Evolutionary conservation across 768 basidiomycete species (phyloP).

Genomic region (Mrakia blollopis): DNA sequence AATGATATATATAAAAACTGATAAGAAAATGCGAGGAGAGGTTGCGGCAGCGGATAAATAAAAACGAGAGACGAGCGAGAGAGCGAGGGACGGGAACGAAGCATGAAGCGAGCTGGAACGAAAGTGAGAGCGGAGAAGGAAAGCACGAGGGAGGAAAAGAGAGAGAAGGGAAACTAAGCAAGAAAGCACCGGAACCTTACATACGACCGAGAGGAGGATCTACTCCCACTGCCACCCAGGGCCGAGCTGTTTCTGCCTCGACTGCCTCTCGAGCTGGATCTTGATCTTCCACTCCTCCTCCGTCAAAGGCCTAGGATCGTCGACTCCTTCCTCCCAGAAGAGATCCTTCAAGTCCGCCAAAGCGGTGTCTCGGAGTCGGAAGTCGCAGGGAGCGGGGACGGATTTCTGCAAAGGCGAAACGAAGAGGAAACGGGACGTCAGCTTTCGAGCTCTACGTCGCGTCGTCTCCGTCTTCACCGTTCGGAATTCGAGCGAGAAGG

Average conservation of each 20-base stretch:
- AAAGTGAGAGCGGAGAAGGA: not conserved
- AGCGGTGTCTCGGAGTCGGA: not conserved
- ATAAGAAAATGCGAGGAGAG: too few relatives aligned
- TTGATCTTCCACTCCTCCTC: constrained; percentile 13
- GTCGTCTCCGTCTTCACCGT: too few relatives aligned
- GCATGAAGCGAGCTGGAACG: not conserved
- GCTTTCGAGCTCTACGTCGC: not conserved
- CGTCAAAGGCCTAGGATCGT: not conserved
- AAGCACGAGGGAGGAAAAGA: not conserved
- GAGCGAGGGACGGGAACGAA: not conserved
- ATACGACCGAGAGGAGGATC: not conserved
- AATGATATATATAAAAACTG: too few relatives aligned
- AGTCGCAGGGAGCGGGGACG: constrained; percentile 7
- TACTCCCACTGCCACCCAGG: not conserved
- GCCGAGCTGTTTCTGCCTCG: not conserved
- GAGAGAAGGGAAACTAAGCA: not conserved
- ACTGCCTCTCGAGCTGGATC: not conserved
- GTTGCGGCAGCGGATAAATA: not conserved
- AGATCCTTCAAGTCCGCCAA: not conserved
- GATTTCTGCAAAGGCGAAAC: not conserved
- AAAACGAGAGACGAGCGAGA: not conserved
- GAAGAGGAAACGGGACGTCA: not conserved
- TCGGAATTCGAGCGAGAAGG: not conserved
- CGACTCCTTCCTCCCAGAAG: constrained; percentile 1
- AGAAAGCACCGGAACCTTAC: not conserved